phyloP scores from a whole-genome alignment of 208 protist genomes.

The Crithidia sp. region DNA sequence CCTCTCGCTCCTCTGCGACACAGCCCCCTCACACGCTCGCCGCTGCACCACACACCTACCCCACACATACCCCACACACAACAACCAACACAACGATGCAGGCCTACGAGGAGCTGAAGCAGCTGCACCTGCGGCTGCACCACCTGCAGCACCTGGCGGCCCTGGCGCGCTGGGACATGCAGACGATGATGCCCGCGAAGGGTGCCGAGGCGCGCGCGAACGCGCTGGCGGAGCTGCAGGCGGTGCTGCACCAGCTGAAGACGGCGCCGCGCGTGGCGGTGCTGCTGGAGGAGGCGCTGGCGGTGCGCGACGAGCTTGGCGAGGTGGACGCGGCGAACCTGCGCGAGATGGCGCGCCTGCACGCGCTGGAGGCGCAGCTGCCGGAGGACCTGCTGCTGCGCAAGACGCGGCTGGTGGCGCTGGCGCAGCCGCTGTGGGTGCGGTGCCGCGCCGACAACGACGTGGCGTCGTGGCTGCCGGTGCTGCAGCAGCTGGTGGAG shows the following conservation, averaged over 20 bases:
- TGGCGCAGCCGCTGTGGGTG: conserved; percentile 42
- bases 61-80: not conserved
- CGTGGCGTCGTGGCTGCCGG: conserved; percentile 48
- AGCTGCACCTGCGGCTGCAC: conserved; percentile 42
- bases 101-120: conserved; percentile 55
- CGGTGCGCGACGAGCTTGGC: conserved; percentile 25
- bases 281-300: not conserved
- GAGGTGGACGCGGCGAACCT: conserved; percentile 50
- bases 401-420: conserved; percentile 38
- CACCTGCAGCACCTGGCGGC: conserved; percentile 41
- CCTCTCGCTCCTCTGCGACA: not conserved
- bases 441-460: conserved; percentile 51
- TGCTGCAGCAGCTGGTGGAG: conserved; percentile 52
- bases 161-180: conserved; percentile 57
- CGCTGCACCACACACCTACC: not conserved
- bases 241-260: conserved; percentile 25
- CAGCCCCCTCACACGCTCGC: not conserved
- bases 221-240: conserved; percentile 35
- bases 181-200: conserved; percentile 63
- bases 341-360: conserved; percentile 48
- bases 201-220: conserved; percentile 39
- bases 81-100: conserved; percentile 11
- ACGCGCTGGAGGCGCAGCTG: conserved; percentile 31
- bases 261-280: conserved; percentile 10
- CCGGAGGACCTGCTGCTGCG: conserved; percentile 44